Evolutionary conservation across 2,329 filamentous ascomycete genomes (phyloP).

Genomic region (Phaeosphaeriaceae sp.): DNA sequence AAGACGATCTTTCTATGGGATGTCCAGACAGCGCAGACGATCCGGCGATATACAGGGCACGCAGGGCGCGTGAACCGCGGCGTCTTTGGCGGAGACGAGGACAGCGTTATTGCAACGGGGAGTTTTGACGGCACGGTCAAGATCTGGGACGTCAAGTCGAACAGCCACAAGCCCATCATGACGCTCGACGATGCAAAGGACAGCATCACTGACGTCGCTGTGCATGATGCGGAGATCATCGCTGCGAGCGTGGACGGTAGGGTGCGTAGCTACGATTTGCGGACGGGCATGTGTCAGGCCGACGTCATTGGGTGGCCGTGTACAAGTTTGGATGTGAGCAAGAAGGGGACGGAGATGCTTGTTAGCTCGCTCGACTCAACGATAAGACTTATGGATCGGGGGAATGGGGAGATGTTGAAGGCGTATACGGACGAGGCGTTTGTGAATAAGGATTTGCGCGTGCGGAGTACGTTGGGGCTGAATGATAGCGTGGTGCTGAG

Average conservation of each 20-base stretch:
- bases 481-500: slow-evolving; percentile 80
- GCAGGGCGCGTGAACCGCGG: slow-evolving; percentile 78
- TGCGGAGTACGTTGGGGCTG: slow-evolving; percentile 76
- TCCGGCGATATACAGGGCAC: slow-evolving; percentile 77
- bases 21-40: slow-evolving; percentile 78
- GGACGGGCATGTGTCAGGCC: slow-evolving; percentile 69
- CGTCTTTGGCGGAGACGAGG: slow-evolving; percentile 77
- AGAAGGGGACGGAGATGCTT: slow-evolving; percentile 76
- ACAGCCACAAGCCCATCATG: slow-evolving; percentile 70
- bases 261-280: slow-evolving; percentile 81
- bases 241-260: slow-evolving; percentile 85
- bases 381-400: slow-evolving; percentile 81
- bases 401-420: slow-evolving; percentile 74
- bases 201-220: slow-evolving; percentile 59
- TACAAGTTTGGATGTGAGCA: slow-evolving; percentile 76
- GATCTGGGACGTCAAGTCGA: slow-evolving; percentile 63
- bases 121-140: slow-evolving; percentile 79
- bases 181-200: slow-evolving; percentile 76
- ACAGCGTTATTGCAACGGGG: slow-evolving; percentile 73
- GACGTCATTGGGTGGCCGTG: slow-evolving; percentile 61
- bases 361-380: slow-evolving; percentile 78
- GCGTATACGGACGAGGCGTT: slow-evolving; percentile 67
- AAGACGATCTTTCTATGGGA: slow-evolving; percentile 94
- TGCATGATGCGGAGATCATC: slow-evolving; percentile 63
- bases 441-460: slow-evolving; percentile 73